Base-by-base conservation (phyloP, 1,284 basidiomycete species). In the Laetiporus sulphureus region DNA sequence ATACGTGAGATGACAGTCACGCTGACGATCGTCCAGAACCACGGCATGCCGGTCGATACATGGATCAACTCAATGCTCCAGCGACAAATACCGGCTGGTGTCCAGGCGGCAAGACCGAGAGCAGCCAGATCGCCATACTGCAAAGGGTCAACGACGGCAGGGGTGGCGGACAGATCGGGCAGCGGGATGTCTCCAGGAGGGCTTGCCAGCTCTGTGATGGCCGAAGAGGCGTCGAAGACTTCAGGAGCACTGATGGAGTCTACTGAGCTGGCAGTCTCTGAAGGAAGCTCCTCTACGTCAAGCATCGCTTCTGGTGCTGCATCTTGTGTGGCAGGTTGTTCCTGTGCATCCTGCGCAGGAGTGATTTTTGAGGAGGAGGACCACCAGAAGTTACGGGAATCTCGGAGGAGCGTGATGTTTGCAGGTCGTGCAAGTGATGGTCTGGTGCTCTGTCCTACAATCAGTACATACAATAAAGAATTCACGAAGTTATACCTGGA, bases 21-120 rank as follows among this genome's bases (percentile, higher is more conserved):
- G 5, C 71, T 66, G 24, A 91, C 67, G 62, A 97, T 91, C 23
- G 82, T 84, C 61, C 77, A 82, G 71, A 91, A 90, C 90, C 91
- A 93, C 2, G 90, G 87, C 43, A 93, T 59, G 23, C 82, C 85
- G 0, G 83, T 83, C 32, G 72, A 65, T 41, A 86, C 79, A 51
- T 92, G 81, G 36, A 92, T 62, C 31, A 79, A 57, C 55, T 95
- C 90, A 45, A 93, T 70, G 7, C 69, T 56, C 54, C 72, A 70
- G 29, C 67, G 66, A 23, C 52, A 58, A 20, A 65, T 35, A 4
- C 63, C 64, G 2, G 58, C 48, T 19, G 64, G 64, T 3, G 69
- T 77, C 75, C 78, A 88, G 54, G 73, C 67, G 15, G 74, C 70
- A 4, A 94, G 69, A 3, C 89, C 92, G 31, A 92, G 69, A 10